Evolutionary conservation across 176 grass and related monocot genomes (phyloP), one percentile per base, ranked within the genome.

Genomic region (Calamus simplicifolius): DNA sequence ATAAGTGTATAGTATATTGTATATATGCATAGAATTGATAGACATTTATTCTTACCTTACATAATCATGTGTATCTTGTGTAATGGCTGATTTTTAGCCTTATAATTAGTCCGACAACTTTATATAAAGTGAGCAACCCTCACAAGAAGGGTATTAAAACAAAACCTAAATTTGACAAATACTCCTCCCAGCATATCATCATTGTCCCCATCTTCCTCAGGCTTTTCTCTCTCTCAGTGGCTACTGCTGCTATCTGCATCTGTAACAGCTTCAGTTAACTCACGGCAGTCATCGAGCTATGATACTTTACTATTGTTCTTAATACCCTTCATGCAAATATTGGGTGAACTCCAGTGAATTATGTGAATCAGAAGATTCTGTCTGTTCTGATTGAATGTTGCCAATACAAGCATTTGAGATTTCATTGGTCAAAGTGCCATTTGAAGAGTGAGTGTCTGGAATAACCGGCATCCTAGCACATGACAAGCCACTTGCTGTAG

Each of bases 291-390:
- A 92, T 98, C 79, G 84, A 98, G 87, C 77, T 85, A 87, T 66
- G 87, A 87, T 89, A 89, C 82, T 82, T 98, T 98, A 88, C 94
- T n/a, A n/a, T n/a, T n/a, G n/a, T n/a, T n/a, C n/a, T n/a, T n/a
- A 98, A 80, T 98, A 98, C 81, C 94, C 88, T 79, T 89, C 94
- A 50, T 92, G 71, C 81, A 98, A 98, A 92, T 76, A 98, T 56
- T 98, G 84, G 88, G 79, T 82, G 75, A 98, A 85, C 73, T 98
- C 81, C 15, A 80, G 64, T 13, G 81, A 88, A 56, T 77, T 85
- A 52, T 81, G 74, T 73, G 82, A 88, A 85, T 78, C 70, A 77
- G 78, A 75, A 50, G 31, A 68, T 68, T 63, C 77, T 68, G 71
- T 77, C 62, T 79, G 75, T 64, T 86, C 82, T 57, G 76, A 76